Evolutionary conservation across 306 rosid genomes (phyloP), one percentile per base, ranked within the genome.

Genomic region (Begonia masoniana): DNA sequence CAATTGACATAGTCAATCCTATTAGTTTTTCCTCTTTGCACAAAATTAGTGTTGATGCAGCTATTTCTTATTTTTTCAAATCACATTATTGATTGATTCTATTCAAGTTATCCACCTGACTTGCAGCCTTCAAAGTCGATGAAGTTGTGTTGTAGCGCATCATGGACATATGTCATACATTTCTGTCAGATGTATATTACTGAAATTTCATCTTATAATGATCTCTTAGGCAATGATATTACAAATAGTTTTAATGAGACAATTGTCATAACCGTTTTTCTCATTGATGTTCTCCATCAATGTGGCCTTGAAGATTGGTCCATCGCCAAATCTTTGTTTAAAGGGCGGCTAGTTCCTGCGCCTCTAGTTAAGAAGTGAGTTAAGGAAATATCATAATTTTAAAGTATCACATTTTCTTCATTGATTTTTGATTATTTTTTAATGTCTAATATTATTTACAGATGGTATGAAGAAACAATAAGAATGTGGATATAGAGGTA

Each of bases 361-460:
- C 65, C 79, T 59, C 65, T 89, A 65, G 82, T 89, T 72, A 80
- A 81, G 68, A 91, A 82, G 70, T 89, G 97, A 95, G 95, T 89
- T 55, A 89, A 89, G 95, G 97, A 85, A 82, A 54, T 41, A 26
- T 26, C 35, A 26, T 26, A 26, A 47, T 74, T 65, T 65, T 31
- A 54, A 61, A 48, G 54, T 58, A 46, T 69, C 52, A 16, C 45
- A 56, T 47, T 45, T 47, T 64, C 65, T 26, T 58, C 51, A 57
- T 24, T n/a, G n/a, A n/a, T n/a, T n/a, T 53, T 24, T 17, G 19
- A 17, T 17, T 15, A 23, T 42, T 43, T 67, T 56, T 46, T 26
- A 26, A 26, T 3, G 1, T 26, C 3, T 26, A 26, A 26, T 26
- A 6, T 26, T 26, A 26, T 26, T 26, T 26, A 26, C 3, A 26